phyloP scores from a whole-genome alignment of 169 alveolate genomes.

The Eimeria maxima region DNA sequence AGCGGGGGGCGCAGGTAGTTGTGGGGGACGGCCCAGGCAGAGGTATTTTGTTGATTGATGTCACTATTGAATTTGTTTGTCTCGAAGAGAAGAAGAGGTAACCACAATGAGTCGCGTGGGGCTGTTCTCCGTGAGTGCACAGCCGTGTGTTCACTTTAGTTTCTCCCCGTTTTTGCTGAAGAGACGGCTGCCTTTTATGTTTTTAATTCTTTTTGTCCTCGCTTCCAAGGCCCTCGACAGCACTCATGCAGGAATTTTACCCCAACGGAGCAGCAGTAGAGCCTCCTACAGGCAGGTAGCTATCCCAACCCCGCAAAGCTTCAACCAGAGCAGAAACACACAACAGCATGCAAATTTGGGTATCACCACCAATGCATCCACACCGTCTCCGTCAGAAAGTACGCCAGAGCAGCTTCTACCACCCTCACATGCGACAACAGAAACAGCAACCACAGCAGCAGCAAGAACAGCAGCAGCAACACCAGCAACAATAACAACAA shows the following conservation, averaged over 20 bases:
- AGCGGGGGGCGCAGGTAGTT: not conserved
- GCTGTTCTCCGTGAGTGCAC: not conserved
- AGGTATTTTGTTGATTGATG: not conserved
- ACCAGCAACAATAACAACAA: not conserved
- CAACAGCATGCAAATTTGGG: not conserved
- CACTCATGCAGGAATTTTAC: not conserved
- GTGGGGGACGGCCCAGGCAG: not conserved
- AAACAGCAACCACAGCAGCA: conserved; percentile 32
- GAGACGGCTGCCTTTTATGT: not conserved
- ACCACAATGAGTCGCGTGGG: not conserved
- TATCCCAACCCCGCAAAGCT: not conserved
- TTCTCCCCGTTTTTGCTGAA: not conserved
- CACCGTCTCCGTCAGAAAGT: not conserved
- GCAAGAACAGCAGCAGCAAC: not conserved
- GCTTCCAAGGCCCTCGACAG: not conserved
- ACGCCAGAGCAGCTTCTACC: not conserved
- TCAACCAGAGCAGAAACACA: not conserved
- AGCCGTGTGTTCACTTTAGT: not conserved
- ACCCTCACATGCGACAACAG: not conserved
- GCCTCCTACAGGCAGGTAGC: not conserved
- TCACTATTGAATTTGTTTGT: not conserved
- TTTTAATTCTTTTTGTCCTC: not conserved
- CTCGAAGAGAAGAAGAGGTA: not conserved
- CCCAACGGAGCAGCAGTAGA: not conserved
- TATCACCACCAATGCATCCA: not conserved